Conservation (phyloP, 805 yeast species). For the Phaffomyces opuntiae region DNA sequence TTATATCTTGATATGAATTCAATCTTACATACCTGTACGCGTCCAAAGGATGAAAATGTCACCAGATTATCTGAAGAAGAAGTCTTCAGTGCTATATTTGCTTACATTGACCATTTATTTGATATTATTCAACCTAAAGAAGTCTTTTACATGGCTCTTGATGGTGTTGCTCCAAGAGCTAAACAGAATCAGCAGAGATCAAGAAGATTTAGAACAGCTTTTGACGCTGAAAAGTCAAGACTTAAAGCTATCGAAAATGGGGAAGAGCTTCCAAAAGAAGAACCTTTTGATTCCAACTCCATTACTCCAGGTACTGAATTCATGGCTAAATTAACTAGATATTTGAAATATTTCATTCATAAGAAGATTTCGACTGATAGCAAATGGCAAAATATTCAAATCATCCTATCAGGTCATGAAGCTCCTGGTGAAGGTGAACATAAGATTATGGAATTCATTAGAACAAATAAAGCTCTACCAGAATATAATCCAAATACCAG, state of each 20-base stretch:
- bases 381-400: conserved; percentile 87
- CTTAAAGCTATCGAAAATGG: conserved; percentile 71
- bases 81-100: conserved; percentile 86
- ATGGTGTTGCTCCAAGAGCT: conserved; percentile 98
- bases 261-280: conserved; percentile 68
- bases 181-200: conserved; percentile 98
- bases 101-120: conserved; percentile 90
- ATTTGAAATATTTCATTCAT: conserved; percentile 87
- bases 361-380: conserved; percentile 84
- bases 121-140: conserved; percentile 80
- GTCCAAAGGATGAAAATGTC: conserved; percentile 63
- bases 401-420: conserved; percentile 88
- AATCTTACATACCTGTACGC: conserved; percentile 89
- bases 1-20: conserved; percentile 97
- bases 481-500: conserved; percentile 85
- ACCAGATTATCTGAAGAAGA: conserved; percentile 79
- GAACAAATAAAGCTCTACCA: conserved; percentile 83
- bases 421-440: conserved; percentile 99
- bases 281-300: conserved; percentile 84
- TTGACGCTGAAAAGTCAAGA: conserved; percentile 79
- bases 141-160: conserved; percentile 92
- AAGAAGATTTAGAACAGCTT: conserved; percentile 89
- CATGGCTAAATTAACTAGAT: conserved; percentile 82
- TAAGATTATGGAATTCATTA: conserved; percentile 91
- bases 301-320: conserved; percentile 99